Evolutionary conservation across 2,329 filamentous ascomycete genomes (phyloP).

Genomic region (Didymellaceae sp.): DNA sequence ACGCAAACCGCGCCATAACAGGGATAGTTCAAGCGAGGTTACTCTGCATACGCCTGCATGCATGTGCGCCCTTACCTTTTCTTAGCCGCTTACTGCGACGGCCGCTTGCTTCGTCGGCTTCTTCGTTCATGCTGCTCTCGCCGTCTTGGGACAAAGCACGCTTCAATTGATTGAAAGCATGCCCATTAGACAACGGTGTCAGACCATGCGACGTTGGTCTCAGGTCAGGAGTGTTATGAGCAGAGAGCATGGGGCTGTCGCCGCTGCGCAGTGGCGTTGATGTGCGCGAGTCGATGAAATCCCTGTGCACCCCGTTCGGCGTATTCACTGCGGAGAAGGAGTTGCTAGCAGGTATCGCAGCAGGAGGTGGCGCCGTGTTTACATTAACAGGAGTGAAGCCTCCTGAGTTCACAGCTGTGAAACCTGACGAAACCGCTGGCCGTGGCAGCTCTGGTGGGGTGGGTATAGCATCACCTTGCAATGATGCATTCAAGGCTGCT

Average conservation of each 20-base stretch:
- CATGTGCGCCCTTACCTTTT: conserved; percentile 67
- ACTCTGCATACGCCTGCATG: conserved; percentile 16
- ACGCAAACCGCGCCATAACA: conserved; percentile 7
- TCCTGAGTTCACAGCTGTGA: conserved; percentile 73
- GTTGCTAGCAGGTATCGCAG: conserved; percentile 32
- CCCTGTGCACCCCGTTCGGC: conserved; percentile 59
- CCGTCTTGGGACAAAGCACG: conserved; percentile 66
- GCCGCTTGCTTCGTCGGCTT: conserved; percentile 54
- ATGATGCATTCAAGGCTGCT: conserved; percentile 62
- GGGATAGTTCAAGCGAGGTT: conserved; percentile 19
- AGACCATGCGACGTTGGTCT: conserved; percentile 57
- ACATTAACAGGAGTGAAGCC: conserved; percentile 73
- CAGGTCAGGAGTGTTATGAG: conserved; percentile 70
- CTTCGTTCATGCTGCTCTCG: conserved; percentile 67
- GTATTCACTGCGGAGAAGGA: conserved; percentile 66
- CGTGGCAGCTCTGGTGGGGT: conserved; percentile 62
- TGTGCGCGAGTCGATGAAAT: conserved; percentile 58
- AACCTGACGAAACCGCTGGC: conserved; percentile 63
- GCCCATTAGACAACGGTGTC: conserved; percentile 60
- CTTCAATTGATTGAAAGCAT: conserved; percentile 69
- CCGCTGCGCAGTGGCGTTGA: conserved; percentile 66
- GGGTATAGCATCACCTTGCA: conserved; percentile 49
- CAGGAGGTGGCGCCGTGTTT: conserved; percentile 31
- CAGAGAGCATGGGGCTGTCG: conserved; percentile 69
- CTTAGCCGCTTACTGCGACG: conserved; percentile 92